These are phyloP conservation scores for Calcarisporium arbuscula DNA, from an alignment of 2,329 filamentous ascomycete species.

Conservation along the genomic window DNA sequence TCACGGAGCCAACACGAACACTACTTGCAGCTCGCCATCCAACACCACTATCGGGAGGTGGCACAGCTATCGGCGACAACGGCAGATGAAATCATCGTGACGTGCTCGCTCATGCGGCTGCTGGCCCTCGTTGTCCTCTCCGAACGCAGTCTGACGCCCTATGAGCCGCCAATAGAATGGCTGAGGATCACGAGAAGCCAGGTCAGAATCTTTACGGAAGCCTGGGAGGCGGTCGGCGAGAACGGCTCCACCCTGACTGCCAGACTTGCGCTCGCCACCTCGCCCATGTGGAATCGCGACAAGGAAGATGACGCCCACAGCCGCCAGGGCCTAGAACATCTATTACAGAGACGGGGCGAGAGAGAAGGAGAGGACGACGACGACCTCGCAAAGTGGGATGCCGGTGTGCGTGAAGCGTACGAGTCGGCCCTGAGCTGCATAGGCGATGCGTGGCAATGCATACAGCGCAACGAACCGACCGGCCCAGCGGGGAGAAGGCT, in stretches of 20 bases:
- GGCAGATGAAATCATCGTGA: conserved; percentile 11
- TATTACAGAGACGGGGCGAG: conserved; percentile 9
- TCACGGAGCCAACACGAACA: conserved; percentile 11
- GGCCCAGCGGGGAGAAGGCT: conserved; percentile 4
- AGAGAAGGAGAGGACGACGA: no score
- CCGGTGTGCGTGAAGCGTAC: conserved; percentile 13
- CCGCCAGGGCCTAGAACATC: conserved; percentile 8
- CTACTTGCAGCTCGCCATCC: conserved; percentile 12
- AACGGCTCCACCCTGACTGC: conserved; percentile 12
- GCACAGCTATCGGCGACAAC: conserved; percentile 6
- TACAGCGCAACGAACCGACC: conserved; percentile 2
- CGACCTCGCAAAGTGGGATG: no score
- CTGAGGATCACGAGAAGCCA: conserved; percentile 13
- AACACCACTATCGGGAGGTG: conserved; percentile 12
- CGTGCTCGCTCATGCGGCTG: conserved; percentile 10
- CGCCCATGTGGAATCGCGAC: conserved; percentile 8
- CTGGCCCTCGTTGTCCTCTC: conserved; percentile 12
- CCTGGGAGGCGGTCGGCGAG: conserved; percentile 5
- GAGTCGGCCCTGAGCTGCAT: conserved; percentile 14
- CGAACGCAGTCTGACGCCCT: conserved; percentile 9
- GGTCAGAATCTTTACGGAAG: conserved; percentile 7
- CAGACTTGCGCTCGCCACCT: conserved; percentile 8
- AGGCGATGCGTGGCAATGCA: conserved; percentile 13
- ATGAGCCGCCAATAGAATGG: conserved; percentile 13
- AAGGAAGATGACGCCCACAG: conserved; percentile 6